phyloP scores from a whole-genome alignment of 129 eudicot species.

The Pulicaria dysenterica region DNA sequence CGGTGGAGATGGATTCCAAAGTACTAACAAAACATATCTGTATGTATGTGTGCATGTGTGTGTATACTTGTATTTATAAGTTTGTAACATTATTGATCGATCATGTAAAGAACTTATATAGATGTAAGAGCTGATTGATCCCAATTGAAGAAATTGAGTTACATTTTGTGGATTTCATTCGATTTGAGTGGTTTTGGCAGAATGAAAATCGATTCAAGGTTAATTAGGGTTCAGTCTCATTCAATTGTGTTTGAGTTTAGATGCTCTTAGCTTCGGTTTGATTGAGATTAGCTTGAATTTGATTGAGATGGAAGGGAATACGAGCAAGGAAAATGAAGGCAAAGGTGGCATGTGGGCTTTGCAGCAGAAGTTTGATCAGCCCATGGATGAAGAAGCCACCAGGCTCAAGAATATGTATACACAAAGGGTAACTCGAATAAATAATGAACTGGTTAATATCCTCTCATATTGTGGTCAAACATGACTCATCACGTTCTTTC shows the following conservation, averaged over 20 bases:
- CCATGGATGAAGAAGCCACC: conserved; percentile 94
- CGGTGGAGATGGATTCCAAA: too few relatives aligned
- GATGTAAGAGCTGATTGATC: conserved; percentile 18
- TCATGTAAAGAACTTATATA: background rate
- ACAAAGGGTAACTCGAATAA: conserved; percentile 47
- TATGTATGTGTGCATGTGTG: too few relatives aligned
- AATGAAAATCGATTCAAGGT: conserved; percentile 3
- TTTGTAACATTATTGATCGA: background rate
- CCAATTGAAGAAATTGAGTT: background rate
- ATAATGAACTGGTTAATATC: too few relatives aligned
- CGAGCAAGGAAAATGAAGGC: conserved; percentile 37
- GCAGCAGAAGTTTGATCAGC: conserved; percentile 84
- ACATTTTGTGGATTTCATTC: conserved; percentile 9
- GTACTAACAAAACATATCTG: too few relatives aligned
- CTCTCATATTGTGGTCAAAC: too few relatives aligned
- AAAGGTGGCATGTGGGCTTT: conserved; percentile 87
- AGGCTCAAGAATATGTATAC: conserved; percentile 57
- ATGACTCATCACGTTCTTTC: too few relatives aligned
- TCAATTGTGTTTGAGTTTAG: conserved; percentile 5
- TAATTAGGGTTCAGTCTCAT: conserved; percentile 14
- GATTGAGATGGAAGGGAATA: conserved; percentile 43
- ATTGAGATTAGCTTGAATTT: background rate
- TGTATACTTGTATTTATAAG: too few relatives aligned
- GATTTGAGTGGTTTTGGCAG: conserved; percentile 13
- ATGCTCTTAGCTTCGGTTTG: background rate